Base-by-base conservation (phyloP, 1,139 yeast species). In the Kodamaea suecica region DNA sequence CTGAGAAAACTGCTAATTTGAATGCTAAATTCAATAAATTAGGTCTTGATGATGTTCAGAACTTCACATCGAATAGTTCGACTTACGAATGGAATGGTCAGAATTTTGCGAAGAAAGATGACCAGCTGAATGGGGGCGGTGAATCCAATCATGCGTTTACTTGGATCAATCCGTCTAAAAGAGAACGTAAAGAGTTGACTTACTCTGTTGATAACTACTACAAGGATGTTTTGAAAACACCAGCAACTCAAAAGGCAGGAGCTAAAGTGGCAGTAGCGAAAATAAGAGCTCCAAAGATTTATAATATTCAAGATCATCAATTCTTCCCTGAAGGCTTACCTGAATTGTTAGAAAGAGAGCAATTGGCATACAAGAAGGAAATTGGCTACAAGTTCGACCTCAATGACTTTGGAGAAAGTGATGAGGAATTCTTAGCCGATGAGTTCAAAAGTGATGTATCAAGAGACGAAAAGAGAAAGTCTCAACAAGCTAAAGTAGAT, bases 1-100 rank as follows among this genome's bases (percentile, higher is more conserved):
- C 87, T 37, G 83, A 79, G 45, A 85, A 85, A 50, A 92, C 98
- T 0, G 76, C 80, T 27, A 72, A 74, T 34, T 61, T 69, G 40
- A 57, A 61, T 35, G 81, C 78, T 12, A 86, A 86, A 52, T 92
- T 86, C 57, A 82, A 86, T 36, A 78, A 82, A 32, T 68, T 92
- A 30, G 97, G 97, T 13, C 66, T 92, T 29, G 97, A 92, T 53
- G 97, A 92, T 53, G 64, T 92, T 40, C 97, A 90, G 54, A 86
- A 86, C 54, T 88, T 92, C 52, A 78, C 90, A 1, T 79, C 88
- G 11, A 96, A 88, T 48, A 78, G 78, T 23, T 86, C 95, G 2
- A 92, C 96, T 0, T 92, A 90, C 59, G 96, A 90, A 57, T 92
- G 98, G 98, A 88, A 92, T 53, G 98, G 98, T 16, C 82, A 86